Evolutionary conservation across 2,329 filamentous ascomycete genomes (phyloP).

Genomic region (Apiospora sp.): DNA sequence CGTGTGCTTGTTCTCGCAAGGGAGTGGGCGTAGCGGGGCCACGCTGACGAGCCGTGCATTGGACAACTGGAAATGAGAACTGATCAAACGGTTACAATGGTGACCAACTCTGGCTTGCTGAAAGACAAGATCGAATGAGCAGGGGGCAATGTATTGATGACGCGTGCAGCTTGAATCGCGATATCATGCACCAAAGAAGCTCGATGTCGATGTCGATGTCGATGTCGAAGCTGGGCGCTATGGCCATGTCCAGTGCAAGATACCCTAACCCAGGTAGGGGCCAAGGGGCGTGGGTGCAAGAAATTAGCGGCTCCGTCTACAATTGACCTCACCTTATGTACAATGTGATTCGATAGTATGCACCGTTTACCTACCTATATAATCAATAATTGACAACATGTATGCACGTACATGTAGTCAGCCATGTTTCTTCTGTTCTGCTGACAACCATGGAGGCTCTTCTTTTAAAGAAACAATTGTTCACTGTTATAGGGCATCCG

Average conservation of each 20-base stretch:
- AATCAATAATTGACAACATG: not conserved
- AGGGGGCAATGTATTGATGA: not conserved
- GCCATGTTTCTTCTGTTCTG: not conserved
- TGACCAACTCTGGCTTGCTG: not conserved
- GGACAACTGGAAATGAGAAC: not conserved
- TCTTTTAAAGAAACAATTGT: not conserved
- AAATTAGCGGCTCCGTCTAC: not conserved
- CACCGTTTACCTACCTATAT: too few relatives aligned
- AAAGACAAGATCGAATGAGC: not conserved
- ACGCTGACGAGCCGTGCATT: slow-evolving; percentile 6
- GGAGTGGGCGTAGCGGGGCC: slow-evolving; percentile 18
- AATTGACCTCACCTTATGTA: not conserved
- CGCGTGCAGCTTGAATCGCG: not conserved
- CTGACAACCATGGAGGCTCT: not conserved
- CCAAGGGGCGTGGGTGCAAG: not conserved
- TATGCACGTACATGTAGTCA: not conserved
- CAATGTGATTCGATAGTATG: too few relatives aligned
- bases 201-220: too few relatives aligned
- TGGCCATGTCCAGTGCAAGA: not conserved
- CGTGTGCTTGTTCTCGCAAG: not conserved
- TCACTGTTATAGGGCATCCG: not conserved
- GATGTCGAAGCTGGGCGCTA: not conserved
- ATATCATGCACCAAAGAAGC: not conserved
- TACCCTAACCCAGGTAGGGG: slow-evolving; percentile 2
- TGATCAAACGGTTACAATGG: not conserved